Evolutionary conservation across 306 rosid genomes (phyloP).

Genomic region (Glycyrrhiza uralensis): DNA sequence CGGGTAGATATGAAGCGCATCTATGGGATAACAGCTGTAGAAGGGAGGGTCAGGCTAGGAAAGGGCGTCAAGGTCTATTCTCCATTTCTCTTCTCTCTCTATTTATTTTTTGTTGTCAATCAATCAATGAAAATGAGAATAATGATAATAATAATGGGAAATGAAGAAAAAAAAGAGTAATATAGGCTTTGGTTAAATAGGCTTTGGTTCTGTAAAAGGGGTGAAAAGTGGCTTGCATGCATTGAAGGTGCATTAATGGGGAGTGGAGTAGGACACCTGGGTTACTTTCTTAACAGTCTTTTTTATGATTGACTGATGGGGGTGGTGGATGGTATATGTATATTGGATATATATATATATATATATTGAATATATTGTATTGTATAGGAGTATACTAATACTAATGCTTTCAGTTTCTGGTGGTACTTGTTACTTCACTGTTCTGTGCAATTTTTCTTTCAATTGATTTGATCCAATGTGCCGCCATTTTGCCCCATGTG

Average conservation of each 20-base stretch:
- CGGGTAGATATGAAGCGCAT: slow-evolving; percentile 99
- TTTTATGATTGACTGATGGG: slow-evolving; percentile 69
- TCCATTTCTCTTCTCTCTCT: not conserved
- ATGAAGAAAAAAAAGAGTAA: not conserved
- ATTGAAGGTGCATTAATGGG: slow-evolving; percentile 43
- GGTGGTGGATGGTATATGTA: too few relatives aligned
- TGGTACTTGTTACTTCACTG: slow-evolving; percentile 33
- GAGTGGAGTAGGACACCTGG: slow-evolving; percentile 43
- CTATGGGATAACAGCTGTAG: slow-evolving; percentile 99
- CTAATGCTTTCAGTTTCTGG: not conserved
- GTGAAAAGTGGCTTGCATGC: slow-evolving; percentile 54
- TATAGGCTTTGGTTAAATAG: not conserved
- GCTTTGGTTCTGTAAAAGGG: not conserved
- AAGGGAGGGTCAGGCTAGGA: slow-evolving; percentile 97
- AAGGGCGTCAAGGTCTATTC: slow-evolving; percentile 96
- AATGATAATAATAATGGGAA: not conserved
- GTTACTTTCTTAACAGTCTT: slow-evolving; percentile 31
- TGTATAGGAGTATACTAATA: not conserved
- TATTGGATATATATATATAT: too few relatives aligned
- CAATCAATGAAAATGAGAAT: not conserved
- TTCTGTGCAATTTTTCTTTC: slow-evolving; percentile 25
- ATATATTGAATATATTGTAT: too few relatives aligned
- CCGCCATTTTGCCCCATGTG: slow-evolving; percentile 82
- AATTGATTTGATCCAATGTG: slow-evolving; percentile 76
- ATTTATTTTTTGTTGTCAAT: not conserved